Conservation (phyloP, 129 eudicot species). For the Calendula officinalis region DNA sequence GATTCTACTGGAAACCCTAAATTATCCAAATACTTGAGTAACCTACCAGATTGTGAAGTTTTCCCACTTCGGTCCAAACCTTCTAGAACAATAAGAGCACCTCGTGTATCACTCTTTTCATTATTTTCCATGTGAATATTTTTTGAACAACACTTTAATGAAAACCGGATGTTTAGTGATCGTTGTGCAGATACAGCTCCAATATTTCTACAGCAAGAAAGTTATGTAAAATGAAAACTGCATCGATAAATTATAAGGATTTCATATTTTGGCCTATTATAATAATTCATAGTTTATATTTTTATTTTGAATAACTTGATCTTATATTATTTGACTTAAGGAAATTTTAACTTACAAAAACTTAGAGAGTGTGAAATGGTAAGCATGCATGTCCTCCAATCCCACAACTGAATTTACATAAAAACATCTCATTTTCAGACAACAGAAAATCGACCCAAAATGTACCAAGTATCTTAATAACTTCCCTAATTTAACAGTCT, state of each 20-base stretch:
- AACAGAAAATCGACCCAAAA: neutral
- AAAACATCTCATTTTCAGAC: slow-evolving; percentile 6
- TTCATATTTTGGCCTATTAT: no score
- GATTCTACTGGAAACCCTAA: slow-evolving; percentile 58
- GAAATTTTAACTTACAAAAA: slow-evolving; percentile 36
- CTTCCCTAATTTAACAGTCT: no score
- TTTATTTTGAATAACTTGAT: no score
- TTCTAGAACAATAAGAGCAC: slow-evolving; percentile 82
- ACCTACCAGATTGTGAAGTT: slow-evolving; percentile 63
- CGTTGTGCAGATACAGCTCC: slow-evolving; percentile 32
- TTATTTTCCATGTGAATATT: slow-evolving; percentile 52
- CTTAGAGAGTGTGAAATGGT: slow-evolving; percentile 39
- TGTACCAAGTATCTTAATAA: neutral
- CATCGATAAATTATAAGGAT: neutral
- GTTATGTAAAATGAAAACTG: neutral
- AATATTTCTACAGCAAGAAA: slow-evolving; percentile 29
- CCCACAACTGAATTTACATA: slow-evolving; percentile 34
- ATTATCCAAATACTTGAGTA: slow-evolving; percentile 46
- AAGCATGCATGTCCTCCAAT: slow-evolving; percentile 42
- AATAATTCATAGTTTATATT: no score
- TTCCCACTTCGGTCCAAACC: slow-evolving; percentile 94
- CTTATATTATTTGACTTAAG: no score
- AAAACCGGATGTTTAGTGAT: slow-evolving; percentile 28
- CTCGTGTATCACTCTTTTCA: slow-evolving; percentile 40
- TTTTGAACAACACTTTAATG: slow-evolving; percentile 37